phyloP scores from a whole-genome alignment of 805 yeast genomes.

The Myxozyma udenii region DNA sequence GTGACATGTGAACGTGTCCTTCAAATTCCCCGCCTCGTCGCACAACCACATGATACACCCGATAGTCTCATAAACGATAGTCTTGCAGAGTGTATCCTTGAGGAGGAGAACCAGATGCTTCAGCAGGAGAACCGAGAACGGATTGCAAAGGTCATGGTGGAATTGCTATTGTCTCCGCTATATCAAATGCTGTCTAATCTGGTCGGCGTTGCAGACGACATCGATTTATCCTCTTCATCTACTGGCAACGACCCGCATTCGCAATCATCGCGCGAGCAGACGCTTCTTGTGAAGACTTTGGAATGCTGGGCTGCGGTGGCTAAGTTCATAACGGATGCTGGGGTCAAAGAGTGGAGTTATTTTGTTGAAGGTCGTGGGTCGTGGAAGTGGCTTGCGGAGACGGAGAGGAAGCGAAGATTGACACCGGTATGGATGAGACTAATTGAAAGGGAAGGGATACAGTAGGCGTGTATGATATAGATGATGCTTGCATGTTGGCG shows the following conservation, averaged over 20 bases:
- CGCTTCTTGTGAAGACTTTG: slow-evolving; percentile 5
- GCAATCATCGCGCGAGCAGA: neutral
- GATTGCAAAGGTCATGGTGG: slow-evolving; percentile 11
- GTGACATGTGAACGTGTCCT: slow-evolving; percentile 6
- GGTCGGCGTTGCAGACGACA: slow-evolving; percentile 6
- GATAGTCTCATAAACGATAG: slow-evolving; percentile 20
- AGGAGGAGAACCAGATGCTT: slow-evolving; percentile 11
- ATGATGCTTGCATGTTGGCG: too few relatives aligned
- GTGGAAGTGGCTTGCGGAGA: slow-evolving; percentile 27
- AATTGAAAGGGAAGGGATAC: neutral
- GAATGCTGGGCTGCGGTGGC: slow-evolving; percentile 18
- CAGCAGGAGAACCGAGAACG: slow-evolving; percentile 1
- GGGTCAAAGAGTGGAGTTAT: slow-evolving; percentile 16
- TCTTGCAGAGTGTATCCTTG: slow-evolving; percentile 10
- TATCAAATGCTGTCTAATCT: slow-evolving; percentile 19
- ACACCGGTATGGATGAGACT: slow-evolving; percentile 3
- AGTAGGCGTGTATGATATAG: too few relatives aligned
- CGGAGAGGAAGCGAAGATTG: slow-evolving; percentile 6
- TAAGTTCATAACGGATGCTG: slow-evolving; percentile 5
- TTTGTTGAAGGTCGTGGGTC: slow-evolving; percentile 22
- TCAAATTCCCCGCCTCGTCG: neutral
- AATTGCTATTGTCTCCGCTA: slow-evolving; percentile 4
- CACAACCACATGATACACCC: slow-evolving; percentile 1
- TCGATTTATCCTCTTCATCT: too few relatives aligned
- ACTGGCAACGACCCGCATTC: neutral